Conservation (phyloP, 257 asterid species). For the Paraleonurus japonicus region DNA sequence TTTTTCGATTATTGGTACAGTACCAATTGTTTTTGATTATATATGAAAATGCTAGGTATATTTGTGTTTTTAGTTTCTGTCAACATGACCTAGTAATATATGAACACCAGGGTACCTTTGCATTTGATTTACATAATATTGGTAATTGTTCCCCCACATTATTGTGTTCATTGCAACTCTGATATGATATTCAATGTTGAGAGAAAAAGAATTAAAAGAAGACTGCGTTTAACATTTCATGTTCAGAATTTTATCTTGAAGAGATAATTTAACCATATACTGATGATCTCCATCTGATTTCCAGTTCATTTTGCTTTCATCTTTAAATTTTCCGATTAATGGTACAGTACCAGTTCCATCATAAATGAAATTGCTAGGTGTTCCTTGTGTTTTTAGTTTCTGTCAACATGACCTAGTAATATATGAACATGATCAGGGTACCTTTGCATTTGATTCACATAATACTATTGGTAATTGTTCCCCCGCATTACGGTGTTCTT, state of each 20-base stretch:
- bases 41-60: neutral
- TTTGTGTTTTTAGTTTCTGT: constrained; percentile 4
- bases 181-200: too few species aligned
- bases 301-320: neutral
- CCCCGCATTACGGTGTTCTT: neutral
- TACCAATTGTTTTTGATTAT: neutral
- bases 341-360: neutral
- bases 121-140: neutral
- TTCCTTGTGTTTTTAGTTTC: constrained; percentile 5
- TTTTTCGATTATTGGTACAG: neutral
- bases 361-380: neutral
- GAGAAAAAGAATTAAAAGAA: too few species aligned
- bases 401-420: neutral
- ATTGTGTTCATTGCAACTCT: too few species aligned
- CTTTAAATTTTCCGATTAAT: neutral
- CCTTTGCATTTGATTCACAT: neutral
- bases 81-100: neutral
- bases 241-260: neutral
- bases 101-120: neutral
- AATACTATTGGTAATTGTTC: neutral
- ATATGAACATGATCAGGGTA: neutral
- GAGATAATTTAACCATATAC: neutral
- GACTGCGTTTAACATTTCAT: too few species aligned
- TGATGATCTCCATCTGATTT: neutral
- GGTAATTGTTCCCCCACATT: neutral